Evolutionary conservation across 164 flowering plant species (phyloP), one percentile per base, ranked within the genome.

Genomic region (Macadamia integrifolia): DNA sequence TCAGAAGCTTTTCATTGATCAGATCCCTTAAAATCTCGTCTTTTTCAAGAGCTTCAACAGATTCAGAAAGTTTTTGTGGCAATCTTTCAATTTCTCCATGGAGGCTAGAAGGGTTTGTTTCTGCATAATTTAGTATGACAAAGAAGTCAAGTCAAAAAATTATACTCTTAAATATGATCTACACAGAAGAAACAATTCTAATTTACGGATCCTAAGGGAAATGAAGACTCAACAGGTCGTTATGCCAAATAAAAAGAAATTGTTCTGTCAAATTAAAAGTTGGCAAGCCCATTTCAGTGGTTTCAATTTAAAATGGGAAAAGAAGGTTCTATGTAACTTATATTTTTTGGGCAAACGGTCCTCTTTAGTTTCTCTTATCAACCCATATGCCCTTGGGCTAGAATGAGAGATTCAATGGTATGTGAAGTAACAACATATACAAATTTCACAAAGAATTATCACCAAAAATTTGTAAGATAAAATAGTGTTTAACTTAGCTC

Each of bases 11-110:
- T 70, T 89, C 88, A 68, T 92, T 98, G 44, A 91, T 74, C 9
- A 91, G 64, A 40, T 87, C 87, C 50, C 75, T 77, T 69, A 95
- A 64, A 60, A 80, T 62, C 35, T 62, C n/a, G 70, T 92, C 93
- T 49, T 80, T 80, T 69, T 81, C 68, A 65, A 95, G 90, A 72
- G 97, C 94, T 65, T 80, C 84, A 43, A 92, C 69, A 58, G 97
- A 83, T 80, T 91, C 98, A 59, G 84, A 67, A 55, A 95, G 94
- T 62, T 87, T 82, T 66, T 40, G 61, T 46, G 99, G 99, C 74
- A 92, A 74, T 70, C 92, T 82, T 70, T 74, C 71, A 18, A 87
- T 78, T 61, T 78, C 66, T 14, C 64, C 80, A 46, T 77, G 76
- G 40, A 79, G 72, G 57, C 32, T 67, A 57, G 80, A 66, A 49